Conservation (phyloP, 805 yeast genomes). For the Candida maltosa region DNA sequence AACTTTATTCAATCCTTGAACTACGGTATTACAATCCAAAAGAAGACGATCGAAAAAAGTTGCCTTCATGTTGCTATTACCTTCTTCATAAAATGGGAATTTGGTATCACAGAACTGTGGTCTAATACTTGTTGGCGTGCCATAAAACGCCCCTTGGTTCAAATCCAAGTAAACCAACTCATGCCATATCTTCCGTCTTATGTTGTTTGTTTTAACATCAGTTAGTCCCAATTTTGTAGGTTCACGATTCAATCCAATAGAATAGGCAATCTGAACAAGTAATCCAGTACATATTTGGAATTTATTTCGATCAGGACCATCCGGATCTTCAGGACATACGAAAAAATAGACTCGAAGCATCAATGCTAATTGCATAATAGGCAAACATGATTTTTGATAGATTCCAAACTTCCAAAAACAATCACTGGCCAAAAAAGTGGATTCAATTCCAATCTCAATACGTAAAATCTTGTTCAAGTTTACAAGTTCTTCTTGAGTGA, state of each 20-base stretch:
- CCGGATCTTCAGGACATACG: conserved; percentile 39
- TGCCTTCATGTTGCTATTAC: conserved; percentile 34
- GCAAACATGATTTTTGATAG: conserved; percentile 29
- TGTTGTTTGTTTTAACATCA: conserved; percentile 30
- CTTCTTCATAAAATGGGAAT: conserved; percentile 40
- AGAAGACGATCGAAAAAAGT: conserved; percentile 39
- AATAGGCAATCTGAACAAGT: conserved; percentile 35
- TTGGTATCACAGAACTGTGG: conserved; percentile 47
- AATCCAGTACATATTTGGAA: conserved; percentile 22
- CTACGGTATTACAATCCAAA: conserved; percentile 24
- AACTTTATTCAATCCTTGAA: conserved; percentile 23
- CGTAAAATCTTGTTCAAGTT: conserved; percentile 31
- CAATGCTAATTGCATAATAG: conserved; percentile 27
- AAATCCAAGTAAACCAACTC: conserved; percentile 44
- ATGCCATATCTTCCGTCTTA: conserved; percentile 62
- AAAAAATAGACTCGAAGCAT: conserved; percentile 25
- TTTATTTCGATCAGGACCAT: conserved; percentile 34
- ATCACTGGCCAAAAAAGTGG: conserved; percentile 47
- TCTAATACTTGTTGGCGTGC: conserved; percentile 43
- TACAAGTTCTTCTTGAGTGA: conserved; percentile 18
- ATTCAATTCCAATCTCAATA: conserved; percentile 44
- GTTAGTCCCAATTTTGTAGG: conserved; percentile 26
- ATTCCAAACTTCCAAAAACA: conserved; percentile 55
- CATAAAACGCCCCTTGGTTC: conserved; percentile 43
- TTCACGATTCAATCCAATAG: conserved; percentile 39